Evolutionary conservation across 2,329 filamentous ascomycete genomes (phyloP), one percentile per base, ranked within the genome.

Genomic region (Alternaria viburni): DNA sequence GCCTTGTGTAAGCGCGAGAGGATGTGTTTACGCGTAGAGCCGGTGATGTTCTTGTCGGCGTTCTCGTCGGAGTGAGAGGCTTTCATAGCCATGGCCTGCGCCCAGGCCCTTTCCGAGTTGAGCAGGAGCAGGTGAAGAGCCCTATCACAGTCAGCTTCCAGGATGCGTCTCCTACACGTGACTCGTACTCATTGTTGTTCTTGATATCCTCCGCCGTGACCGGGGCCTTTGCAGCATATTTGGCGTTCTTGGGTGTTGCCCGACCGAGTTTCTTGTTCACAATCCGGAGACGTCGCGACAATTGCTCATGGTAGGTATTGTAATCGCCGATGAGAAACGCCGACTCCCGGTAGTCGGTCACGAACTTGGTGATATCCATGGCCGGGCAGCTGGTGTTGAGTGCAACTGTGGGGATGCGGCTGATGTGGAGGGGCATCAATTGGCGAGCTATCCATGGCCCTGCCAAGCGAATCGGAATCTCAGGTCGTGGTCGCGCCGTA

Each of bases 61-160:
- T 90, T 89, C 72, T 96, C 93, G 71, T 91, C 87, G 43, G 92
- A 88, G 77, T 96, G 93, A 19, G 88, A 84, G 5, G 93, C 88
- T 81, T 97, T 97, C 86, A 97, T 93, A 77, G 91, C 89, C 93
- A 98, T 96, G 61, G 94, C 95, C 80, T 97, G 91, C 41, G 96
- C 95, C 93, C 93, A 98, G 55, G 94, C 93, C 68, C 96, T 88
- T 83, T 99, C 96, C 64, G 94, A 90, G 43, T 89, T 92, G 74
- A 97, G 88, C 60, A 99, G 86, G 30, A 95, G 85, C n/a, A 97
- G 85, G 30, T 74, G 72, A 19, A 76, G 73, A 50, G 71, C 74
- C 62, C 74, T 75, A 55, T 13, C 9, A 11, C 11, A 43, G 56
- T 71, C 51, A 69, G 62, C 23, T 21, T 36, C 28, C 30, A 5